phyloP scores from a whole-genome alignment of 257 asterid genomes.

The Sherardia arvensis region DNA sequence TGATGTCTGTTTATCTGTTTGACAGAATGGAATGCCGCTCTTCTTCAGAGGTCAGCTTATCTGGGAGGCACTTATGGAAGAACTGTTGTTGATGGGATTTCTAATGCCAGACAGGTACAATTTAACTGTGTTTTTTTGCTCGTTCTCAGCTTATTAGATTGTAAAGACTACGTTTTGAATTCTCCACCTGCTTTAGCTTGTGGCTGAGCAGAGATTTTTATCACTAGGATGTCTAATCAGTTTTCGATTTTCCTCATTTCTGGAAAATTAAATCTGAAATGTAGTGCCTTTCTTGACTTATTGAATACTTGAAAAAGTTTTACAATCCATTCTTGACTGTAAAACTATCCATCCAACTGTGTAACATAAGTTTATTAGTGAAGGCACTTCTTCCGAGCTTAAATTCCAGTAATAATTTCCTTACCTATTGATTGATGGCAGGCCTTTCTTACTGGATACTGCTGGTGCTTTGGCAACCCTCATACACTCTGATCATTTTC shows the following conservation, averaged over 20 bases:
- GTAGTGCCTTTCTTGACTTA: neutral
- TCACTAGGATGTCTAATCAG: neutral
- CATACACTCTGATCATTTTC: conserved; percentile 73
- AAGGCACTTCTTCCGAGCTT: neutral
- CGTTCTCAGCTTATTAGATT: conserved; percentile 4
- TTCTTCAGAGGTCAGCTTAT: conserved; percentile 90
- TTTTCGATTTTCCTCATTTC: neutral
- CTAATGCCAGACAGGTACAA: conserved; percentile 60
- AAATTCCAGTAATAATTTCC: neutral
- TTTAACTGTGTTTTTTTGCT: neutral
- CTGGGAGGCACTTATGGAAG: conserved; percentile 71
- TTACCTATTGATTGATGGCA: no score
- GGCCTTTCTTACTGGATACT: conserved; percentile 95
- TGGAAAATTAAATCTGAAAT: neutral
- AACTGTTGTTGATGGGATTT: conserved; percentile 68
- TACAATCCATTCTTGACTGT: neutral
- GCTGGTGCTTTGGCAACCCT: conserved; percentile 97
- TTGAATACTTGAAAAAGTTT: neutral
- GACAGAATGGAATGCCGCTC: conserved; percentile 59
- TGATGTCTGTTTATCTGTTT: conserved; percentile 17
- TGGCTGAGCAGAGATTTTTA: neutral
- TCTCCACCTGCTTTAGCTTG: no score
- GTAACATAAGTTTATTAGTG: neutral
- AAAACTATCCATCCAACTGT: neutral
- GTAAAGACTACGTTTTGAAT: no score